Evolutionary conservation across 2,329 filamentous ascomycete species (phyloP).

Genomic region (Dichotomopilus funicola): DNA sequence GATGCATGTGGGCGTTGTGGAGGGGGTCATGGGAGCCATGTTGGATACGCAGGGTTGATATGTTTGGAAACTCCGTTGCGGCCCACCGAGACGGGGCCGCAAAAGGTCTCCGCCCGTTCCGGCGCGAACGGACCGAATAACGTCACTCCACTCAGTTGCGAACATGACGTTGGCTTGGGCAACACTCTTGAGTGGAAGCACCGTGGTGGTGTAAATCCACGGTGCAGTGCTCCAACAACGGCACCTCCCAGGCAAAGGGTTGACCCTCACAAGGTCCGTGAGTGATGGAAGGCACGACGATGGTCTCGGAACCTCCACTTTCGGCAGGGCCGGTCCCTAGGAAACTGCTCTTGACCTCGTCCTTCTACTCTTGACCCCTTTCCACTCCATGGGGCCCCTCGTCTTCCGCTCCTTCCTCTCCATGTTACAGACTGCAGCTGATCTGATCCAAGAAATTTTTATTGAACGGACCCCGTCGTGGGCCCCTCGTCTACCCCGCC

Average conservation of each 20-base stretch:
- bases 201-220: constrained; percentile 1
- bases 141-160: constrained; percentile 9
- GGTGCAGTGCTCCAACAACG: background rate
- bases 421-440: constrained; percentile 4
- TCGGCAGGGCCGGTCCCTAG: constrained; percentile 9
- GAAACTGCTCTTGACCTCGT: background rate
- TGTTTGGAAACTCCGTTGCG: constrained; percentile 1
- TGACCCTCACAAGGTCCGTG: background rate
- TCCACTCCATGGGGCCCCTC: constrained; percentile 9
- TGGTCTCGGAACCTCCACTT: constrained; percentile 4
- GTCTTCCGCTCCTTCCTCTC: constrained; percentile 6
- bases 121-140: constrained; percentile 15
- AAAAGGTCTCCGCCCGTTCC: constrained; percentile 12
- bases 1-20: background rate
- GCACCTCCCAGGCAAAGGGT: background rate
- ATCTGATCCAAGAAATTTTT: background rate
- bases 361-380: background rate
- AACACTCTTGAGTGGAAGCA: background rate
- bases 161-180: constrained; percentile 8
- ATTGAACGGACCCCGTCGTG: background rate
- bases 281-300: background rate
- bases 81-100: constrained; percentile 9
- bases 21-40: background rate
- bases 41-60: constrained; percentile 1
- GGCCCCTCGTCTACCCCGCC: background rate